These are phyloP conservation scores for Malania oleifera DNA, from an alignment of 164 flowering plant genomes.

Conservation along the genomic window DNA sequence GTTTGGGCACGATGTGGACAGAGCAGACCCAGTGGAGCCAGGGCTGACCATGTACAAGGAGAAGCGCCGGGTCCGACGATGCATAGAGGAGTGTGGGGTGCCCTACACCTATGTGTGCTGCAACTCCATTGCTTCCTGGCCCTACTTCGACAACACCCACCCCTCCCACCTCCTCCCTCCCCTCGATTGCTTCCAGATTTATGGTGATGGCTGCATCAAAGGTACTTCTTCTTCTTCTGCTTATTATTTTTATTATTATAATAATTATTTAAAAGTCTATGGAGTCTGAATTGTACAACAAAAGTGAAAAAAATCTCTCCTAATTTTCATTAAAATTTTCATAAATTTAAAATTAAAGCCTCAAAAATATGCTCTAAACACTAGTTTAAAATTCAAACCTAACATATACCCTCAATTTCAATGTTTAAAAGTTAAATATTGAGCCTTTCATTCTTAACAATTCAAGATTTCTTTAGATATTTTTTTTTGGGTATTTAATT, in stretches of 20 bases:
- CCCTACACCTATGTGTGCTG: conserved; percentile 70
- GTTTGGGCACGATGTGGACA: conserved; percentile 69
- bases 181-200: conserved; percentile 54
- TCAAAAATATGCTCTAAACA: no score
- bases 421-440: no score
- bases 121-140: conserved; percentile 81
- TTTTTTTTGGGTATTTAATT: no score
- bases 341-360: no score
- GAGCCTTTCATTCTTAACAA: no score
- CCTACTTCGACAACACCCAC: conserved; percentile 63
- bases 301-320: no score
- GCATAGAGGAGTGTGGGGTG: conserved; percentile 34
- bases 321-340: no score
- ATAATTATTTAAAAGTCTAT: not conserved
- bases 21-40: conserved; percentile 71
- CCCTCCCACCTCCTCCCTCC: conserved; percentile 68
- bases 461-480: no score
- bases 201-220: conserved; percentile 72
- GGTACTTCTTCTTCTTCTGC: conserved; percentile 26
- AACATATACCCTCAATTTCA: no score
- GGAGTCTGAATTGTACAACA: no score
- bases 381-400: no score
- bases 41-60: conserved; percentile 56
- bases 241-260: no score
- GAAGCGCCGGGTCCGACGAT: conserved; percentile 43